A percentile compares a stretch with the other conserved stretches of the same genome.
These are phyloP conservation scores for Dictyostelium citrinum DNA, from an alignment of 78 protist species.

Conservation along the genomic window DNA sequence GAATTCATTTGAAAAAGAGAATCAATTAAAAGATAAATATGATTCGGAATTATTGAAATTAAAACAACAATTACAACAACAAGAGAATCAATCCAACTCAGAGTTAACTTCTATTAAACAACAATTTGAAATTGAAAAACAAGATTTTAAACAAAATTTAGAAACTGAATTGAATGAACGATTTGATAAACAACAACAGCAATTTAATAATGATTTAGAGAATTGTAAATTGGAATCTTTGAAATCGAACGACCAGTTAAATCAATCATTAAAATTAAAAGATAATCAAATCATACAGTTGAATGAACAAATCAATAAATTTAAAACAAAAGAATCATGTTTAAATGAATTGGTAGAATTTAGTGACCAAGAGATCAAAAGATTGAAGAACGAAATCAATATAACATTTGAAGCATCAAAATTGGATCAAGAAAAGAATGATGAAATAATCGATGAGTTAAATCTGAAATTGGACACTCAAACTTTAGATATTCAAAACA, in stretches of 20 bases:
- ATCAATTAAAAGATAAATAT: neutral
- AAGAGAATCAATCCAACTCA: neutral
- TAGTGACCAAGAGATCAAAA: neutral
- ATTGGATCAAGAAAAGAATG: neutral
- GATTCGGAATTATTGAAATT: neutral
- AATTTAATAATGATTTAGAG: neutral
- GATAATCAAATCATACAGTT: neutral
- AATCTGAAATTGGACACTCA: neutral
- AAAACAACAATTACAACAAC: neutral
- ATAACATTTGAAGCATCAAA: neutral
- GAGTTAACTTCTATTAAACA: neutral
- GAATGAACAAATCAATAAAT: slow-evolving; percentile 14
- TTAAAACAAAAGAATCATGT: neutral
- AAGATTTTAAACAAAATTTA: neutral
- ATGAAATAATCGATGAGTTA: neutral
- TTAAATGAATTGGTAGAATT: neutral
- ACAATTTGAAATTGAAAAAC: neutral
- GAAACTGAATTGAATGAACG: neutral
- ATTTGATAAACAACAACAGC: neutral
- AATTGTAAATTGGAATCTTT: neutral
- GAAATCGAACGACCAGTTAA: neutral
- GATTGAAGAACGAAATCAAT: neutral
- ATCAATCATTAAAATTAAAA: neutral
- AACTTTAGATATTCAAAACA: neutral
- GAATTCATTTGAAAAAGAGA: neutral